Conservation (phyloP, 2,329 filamentous ascomycete genomes). For the Botrytis galanthina region DNA sequence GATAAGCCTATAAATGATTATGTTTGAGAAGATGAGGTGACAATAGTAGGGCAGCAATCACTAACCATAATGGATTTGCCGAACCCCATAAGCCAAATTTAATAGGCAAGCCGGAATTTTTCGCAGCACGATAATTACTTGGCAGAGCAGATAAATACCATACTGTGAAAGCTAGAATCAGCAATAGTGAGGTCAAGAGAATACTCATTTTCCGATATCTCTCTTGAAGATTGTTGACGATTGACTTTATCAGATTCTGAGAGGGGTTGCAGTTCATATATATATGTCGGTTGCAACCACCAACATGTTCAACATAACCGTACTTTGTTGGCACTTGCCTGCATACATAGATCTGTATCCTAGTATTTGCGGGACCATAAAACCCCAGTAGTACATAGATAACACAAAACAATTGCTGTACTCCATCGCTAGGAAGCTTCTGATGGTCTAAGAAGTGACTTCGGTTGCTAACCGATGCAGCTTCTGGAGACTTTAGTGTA, state of each 20-base stretch:
- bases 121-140: slow-evolving; percentile 19
- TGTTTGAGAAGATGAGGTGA: not conserved
- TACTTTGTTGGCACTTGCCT: not conserved
- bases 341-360: not conserved
- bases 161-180: not conserved
- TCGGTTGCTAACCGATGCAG: not conserved
- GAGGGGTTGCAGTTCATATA: not conserved
- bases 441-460: not conserved
- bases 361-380: not conserved
- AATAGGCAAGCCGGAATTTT: slow-evolving; percentile 23
- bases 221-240: not conserved
- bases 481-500: not conserved
- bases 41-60: not conserved
- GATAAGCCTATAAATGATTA: slow-evolving; percentile 7
- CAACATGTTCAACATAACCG: not conserved
- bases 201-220: not conserved
- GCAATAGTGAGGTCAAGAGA: not conserved
- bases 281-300: not conserved
- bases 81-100: slow-evolving; percentile 21
- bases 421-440: not conserved
- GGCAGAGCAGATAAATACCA: slow-evolving; percentile 15
- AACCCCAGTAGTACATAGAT: not conserved
- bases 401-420: not conserved
- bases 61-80: slow-evolving; percentile 19
- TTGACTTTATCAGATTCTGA: not conserved